These are phyloP conservation scores for Thalassiosira profunda DNA, from an alignment of 108 stramenopile genomes.

Conservation along the genomic window DNA sequence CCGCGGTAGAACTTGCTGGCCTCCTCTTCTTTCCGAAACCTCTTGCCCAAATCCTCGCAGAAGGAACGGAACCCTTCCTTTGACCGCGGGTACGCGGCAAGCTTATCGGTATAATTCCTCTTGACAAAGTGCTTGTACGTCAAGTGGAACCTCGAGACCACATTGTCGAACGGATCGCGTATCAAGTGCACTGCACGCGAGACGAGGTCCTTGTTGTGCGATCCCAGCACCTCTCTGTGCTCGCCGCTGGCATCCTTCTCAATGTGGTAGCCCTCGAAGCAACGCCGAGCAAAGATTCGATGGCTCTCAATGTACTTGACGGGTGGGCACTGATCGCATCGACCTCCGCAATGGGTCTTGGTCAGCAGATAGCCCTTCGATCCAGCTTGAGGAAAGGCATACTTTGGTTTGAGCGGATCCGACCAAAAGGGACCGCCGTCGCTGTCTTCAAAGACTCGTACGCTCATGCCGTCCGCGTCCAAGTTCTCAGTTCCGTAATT, in stretches of 20 bases:
- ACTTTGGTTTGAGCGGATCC: background rate
- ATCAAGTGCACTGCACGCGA: conserved; percentile 62
- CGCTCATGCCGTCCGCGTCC: conserved; percentile 18
- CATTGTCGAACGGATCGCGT: conserved; percentile 68
- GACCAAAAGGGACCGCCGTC: conserved; percentile 28
- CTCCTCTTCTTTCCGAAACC: conserved; percentile 14
- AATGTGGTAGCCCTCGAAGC: conserved; percentile 34
- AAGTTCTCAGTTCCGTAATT: conserved; percentile 66
- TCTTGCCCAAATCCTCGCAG: conserved; percentile 27
- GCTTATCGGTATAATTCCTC: conserved; percentile 23
- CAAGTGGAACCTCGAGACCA: conserved; percentile 66
- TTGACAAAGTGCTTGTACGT: conserved; percentile 28
- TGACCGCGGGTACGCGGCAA: conserved; percentile 36
- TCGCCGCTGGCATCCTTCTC: conserved; percentile 8
- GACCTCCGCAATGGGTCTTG: conserved; percentile 78
- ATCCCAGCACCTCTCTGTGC: conserved; percentile 4
- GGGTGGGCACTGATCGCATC: conserved; percentile 50
- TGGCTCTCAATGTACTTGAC: conserved; percentile 52
- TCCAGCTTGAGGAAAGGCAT: background rate
- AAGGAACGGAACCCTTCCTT: conserved; percentile 54
- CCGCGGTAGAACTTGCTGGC: conserved; percentile 32
- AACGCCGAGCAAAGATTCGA: conserved; percentile 40
- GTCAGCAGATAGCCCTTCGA: conserved; percentile 58
- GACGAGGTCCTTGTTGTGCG: conserved; percentile 40
- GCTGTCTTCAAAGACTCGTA: conserved; percentile 5